phyloP scores from a whole-genome alignment of 2,329 filamentous ascomycete species.

The Fusarium sp. region DNA sequence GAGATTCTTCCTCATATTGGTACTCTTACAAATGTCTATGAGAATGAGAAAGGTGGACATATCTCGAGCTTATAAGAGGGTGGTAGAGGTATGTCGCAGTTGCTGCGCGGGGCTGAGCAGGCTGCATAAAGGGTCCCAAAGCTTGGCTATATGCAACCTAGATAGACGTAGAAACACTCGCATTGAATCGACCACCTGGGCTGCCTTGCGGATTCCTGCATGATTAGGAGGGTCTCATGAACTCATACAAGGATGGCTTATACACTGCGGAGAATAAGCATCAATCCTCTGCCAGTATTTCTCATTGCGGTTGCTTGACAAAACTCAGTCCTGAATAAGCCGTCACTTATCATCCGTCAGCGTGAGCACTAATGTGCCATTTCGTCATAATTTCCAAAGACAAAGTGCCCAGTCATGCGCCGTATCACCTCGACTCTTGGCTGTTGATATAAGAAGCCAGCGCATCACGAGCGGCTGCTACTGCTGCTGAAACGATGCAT shows the following conservation, averaged over 20 bases:
- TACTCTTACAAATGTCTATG: slow-evolving; percentile 52
- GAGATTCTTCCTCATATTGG: slow-evolving; percentile 57
- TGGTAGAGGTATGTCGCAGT: not conserved
- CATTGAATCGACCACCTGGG: not conserved
- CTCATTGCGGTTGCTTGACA: not conserved
- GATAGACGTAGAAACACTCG: not conserved
- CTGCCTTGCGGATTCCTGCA: not conserved
- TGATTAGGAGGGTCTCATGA: not conserved
- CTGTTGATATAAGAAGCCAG: not conserved
- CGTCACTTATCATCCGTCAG: not conserved
- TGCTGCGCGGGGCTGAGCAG: not conserved
- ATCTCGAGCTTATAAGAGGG: slow-evolving; percentile 21
- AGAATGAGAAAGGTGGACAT: slow-evolving; percentile 37
- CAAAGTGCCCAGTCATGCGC: not conserved
- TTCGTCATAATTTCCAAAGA: not conserved
- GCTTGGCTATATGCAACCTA: not conserved
- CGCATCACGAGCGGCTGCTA: not conserved
- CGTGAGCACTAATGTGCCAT: slow-evolving; percentile 13
- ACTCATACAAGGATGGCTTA: not conserved
- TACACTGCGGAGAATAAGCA: not conserved
- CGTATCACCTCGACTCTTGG: not conserved
- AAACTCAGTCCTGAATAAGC: not conserved
- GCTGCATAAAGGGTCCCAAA: not conserved
- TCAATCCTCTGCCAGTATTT: not conserved
- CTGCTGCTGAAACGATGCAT: not conserved